Evolutionary conservation across 2,329 filamentous ascomycete genomes (phyloP), one percentile per base, ranked within the genome.

Genomic region (Epichloe hybrida): DNA sequence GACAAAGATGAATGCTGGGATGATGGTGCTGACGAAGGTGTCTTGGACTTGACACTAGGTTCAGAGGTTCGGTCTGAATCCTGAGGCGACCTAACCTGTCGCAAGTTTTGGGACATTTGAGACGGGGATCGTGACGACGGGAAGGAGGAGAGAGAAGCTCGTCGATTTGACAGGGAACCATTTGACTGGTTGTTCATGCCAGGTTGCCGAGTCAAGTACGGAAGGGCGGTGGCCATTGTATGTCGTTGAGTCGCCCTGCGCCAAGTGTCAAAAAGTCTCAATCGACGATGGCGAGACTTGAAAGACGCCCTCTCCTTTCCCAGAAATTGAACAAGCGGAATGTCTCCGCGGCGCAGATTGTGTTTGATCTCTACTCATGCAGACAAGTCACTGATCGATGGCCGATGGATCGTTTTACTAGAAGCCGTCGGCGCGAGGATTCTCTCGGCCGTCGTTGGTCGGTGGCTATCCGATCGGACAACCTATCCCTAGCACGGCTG

Each of bases 101-200:
- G 72, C 53, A 70, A 75, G 60, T 62, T 64, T 58, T 71, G 71
- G 50, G 77, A 80, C 71, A 80, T 76, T 60, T 78, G 72, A 50
- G 78, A 81, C 48, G 73, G 69, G 45, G 77, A 76, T 52, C 77
- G 72, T 48, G 79, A 78, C 11, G 76, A 74, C 53, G 80, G 77
- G 60, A 83, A 80, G 41, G 81, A 84, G 27, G 80, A 78, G 46
- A 84, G 68, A n/a, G 82, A 85, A 41, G 76, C 73, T 59, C 74
- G 68, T 58, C 63, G 63, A 41, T 61, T 61, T 42, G 59, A 53
- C 48, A 59, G 50, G 36, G 62, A 64, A 54, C 56, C 61, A 61
- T 66, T 67, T 54, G 61, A 55, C 53, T 56, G 62, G 34, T 59
- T 61, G 49, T 59, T 69, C 58, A 69, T 64, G 62, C 60, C 60